Conservation (phyloP, 2,329 filamentous ascomycete species). For the Xylaria sp. region DNA sequence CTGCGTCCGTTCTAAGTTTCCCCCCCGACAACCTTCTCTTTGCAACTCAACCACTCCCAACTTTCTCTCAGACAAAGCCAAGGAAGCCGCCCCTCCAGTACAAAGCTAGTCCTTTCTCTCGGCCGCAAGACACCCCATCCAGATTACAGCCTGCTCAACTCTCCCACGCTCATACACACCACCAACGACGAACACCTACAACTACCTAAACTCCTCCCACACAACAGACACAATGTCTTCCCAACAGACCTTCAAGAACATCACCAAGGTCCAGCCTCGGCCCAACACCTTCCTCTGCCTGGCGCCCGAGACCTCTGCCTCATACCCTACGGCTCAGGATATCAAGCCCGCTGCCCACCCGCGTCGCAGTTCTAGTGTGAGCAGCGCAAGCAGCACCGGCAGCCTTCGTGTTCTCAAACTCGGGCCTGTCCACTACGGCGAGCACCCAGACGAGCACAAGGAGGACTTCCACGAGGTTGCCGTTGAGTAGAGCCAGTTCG, state of each 20-base stretch:
- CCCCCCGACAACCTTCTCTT: slow-evolving; percentile 14
- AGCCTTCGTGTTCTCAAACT: slow-evolving; percentile 69
- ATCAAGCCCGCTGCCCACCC: slow-evolving; percentile 46
- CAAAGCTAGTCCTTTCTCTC: slow-evolving; percentile 19
- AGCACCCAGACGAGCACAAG: slow-evolving; percentile 66
- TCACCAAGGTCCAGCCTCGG: slow-evolving; percentile 43
- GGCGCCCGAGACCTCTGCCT: slow-evolving; percentile 66
- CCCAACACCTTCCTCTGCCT: slow-evolving; percentile 64
- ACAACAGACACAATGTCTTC: slow-evolving; percentile 44
- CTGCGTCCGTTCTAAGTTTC: slow-evolving; percentile 26
- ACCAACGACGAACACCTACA: slow-evolving; percentile 11
- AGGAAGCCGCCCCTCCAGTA: slow-evolving; percentile 11
- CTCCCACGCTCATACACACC: slow-evolving; percentile 24
- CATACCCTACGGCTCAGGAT: slow-evolving; percentile 58
- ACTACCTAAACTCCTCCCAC: slow-evolving; percentile 11
- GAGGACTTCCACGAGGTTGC: slow-evolving; percentile 64
- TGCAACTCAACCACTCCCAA: slow-evolving; percentile 19
- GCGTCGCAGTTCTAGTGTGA: slow-evolving; percentile 66
- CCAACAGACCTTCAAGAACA: slow-evolving; percentile 37
- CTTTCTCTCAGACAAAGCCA: slow-evolving; percentile 26
- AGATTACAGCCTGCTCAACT: slow-evolving; percentile 1
- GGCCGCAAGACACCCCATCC: neutral
- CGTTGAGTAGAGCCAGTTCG: slow-evolving; percentile 50
- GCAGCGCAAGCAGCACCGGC: slow-evolving; percentile 57
- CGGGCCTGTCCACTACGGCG: slow-evolving; percentile 71